Evolutionary conservation across 2,329 filamentous ascomycete genomes (phyloP), one percentile per base, ranked within the genome.

Genomic region (Colletotrichum sp.): DNA sequence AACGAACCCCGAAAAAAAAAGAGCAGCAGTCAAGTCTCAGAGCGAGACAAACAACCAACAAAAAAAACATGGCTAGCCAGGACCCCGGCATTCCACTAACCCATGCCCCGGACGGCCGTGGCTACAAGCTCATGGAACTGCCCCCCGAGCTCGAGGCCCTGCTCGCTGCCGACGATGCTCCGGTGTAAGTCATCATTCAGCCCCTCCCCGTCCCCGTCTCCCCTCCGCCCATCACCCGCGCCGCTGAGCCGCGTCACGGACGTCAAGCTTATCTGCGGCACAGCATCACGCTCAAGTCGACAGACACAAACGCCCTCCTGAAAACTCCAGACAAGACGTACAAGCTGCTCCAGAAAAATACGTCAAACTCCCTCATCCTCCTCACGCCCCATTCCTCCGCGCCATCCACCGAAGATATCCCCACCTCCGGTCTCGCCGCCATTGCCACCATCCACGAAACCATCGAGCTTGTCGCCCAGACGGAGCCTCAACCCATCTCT

Each of bases 281-380:
- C 75, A 91, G 89, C 5, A 83, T 90, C 68, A 88, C 83, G 18
- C 83, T 91, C 61, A 86, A 88, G 77, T 87, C 88, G 15, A 89
- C 89, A 24, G 84, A 88, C 26, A 83, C 86, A 2, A 81, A 83
- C 4, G 91, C 91, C 30, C 81, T 92, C 57, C 87, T 93, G 70
- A 88, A 85, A 78, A 87, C 88, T 1, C 87, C 87, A 5, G 82
- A 85, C 69, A 89, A 88, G 78, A 89, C 88, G 18, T 93, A 92
- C 83, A 87, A 87, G 7, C 86, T 93, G 63, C 90, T 90, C 34
- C 92, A 93, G 80, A 93, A 93, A 81, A 93, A 93, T 81, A 93
- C 92, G 0, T 93, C 92, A 61, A 93, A 93, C 80, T 89, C 90
- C n/a, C 86, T 93, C 63, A 89, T 93, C 79, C 82, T 93, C 5